A percentile compares a stretch with the other conserved stretches of the same genome.
These are phyloP conservation scores for Parachaetomium inaequale DNA, from an alignment of 495 filamentous ascomycete species.

Conservation along the genomic window DNA sequence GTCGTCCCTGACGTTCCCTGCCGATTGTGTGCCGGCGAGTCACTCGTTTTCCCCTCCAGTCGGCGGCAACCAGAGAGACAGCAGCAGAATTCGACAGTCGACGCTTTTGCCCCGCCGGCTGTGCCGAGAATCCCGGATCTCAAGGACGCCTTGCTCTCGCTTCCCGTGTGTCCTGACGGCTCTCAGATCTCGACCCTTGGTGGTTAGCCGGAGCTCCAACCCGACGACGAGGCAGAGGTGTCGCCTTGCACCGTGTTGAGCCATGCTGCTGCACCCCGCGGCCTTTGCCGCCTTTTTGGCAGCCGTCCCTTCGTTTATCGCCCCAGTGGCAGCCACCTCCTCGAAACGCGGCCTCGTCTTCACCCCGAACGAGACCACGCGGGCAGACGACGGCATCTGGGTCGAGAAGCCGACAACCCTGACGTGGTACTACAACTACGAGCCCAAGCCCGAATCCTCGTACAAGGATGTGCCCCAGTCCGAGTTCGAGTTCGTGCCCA, in stretches of 20 bases:
- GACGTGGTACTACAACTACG: slow-evolving; percentile 85
- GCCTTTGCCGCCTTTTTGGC: slow-evolving; percentile 14
- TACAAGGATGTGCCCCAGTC: slow-evolving; percentile 43
- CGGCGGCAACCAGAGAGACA: not conserved
- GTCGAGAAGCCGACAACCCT: slow-evolving; percentile 48
- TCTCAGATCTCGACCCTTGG: too few species aligned
- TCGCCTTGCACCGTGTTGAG: not conserved
- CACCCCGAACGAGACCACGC: slow-evolving; percentile 48
- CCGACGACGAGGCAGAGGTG: not conserved
- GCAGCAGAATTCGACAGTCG: not conserved
- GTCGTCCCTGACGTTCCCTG: not conserved
- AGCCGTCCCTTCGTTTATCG: slow-evolving; percentile 10
- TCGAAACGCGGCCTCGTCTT: slow-evolving; percentile 72
- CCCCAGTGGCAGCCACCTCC: slow-evolving; percentile 25
- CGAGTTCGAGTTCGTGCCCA: slow-evolving; percentile 70
- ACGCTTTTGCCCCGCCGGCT: not conserved
- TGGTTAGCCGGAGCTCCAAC: not conserved
- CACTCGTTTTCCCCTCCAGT: slow-evolving; percentile 14
- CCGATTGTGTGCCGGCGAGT: slow-evolving; percentile 4
- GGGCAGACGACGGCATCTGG: slow-evolving; percentile 61
- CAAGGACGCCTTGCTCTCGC: not conserved
- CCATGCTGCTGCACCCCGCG: slow-evolving; percentile 11
- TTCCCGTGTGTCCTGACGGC: too few species aligned
- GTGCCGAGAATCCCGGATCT: not conserved
- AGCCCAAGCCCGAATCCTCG: slow-evolving; percentile 46